Evolutionary conservation across 2,329 filamentous ascomycete species (phyloP).

Genomic region (Xylariaceae sp.): DNA sequence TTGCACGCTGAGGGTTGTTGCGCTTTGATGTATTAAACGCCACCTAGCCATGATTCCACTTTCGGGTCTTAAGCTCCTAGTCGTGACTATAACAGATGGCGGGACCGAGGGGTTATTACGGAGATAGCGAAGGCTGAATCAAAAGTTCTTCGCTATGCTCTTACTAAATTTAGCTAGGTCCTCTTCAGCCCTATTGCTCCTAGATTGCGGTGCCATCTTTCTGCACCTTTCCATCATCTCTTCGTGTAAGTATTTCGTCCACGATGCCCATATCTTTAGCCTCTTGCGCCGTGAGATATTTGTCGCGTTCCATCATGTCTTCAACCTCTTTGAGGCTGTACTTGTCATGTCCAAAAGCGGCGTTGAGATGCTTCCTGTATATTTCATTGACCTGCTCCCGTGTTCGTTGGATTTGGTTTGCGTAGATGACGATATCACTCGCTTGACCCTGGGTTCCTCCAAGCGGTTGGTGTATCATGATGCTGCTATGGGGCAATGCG

Average conservation of each 20-base stretch:
- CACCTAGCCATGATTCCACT: too few species aligned
- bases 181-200: constrained; percentile 1
- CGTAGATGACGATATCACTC: constrained; percentile 92
- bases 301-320: constrained; percentile 95
- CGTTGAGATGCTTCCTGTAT: constrained; percentile 84
- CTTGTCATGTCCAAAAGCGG: constrained; percentile 74
- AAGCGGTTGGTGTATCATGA: constrained; percentile 97
- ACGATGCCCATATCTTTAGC: constrained; percentile 90
- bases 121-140: constrained; percentile 1
- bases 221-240: constrained; percentile 50
- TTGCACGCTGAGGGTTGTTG: too few species aligned
- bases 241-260: constrained; percentile 80
- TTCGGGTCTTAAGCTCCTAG: too few species aligned
- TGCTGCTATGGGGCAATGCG: constrained; percentile 87
- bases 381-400: constrained; percentile 88
- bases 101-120: too few species aligned
- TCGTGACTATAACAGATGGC: too few species aligned
- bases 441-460: constrained; percentile 72
- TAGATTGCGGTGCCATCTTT: not conserved
- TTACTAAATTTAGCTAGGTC: not conserved
- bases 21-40: too few species aligned
- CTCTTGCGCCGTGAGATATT: constrained; percentile 88
- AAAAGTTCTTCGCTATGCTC: not conserved
- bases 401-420: constrained; percentile 91
- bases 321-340: constrained; percentile 84